Base-by-base conservation (phyloP, 441 rosid species). In the Erodium texanum region DNA sequence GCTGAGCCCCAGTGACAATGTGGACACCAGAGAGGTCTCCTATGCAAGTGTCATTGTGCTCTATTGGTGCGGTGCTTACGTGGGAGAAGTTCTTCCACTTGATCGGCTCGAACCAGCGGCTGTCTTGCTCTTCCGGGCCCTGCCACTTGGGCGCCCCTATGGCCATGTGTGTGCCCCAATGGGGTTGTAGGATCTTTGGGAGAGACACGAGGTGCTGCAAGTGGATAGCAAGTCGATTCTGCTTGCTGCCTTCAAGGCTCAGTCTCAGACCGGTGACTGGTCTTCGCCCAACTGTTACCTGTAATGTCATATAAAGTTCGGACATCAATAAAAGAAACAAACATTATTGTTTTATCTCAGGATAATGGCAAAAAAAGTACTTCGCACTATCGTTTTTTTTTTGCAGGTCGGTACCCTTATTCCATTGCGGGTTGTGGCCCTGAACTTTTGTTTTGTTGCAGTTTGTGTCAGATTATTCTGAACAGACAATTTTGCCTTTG, bases 51-150 rank as follows among this genome's bases (percentile, higher is more conserved):
- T 86, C 93, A 0, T 84, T 80, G 77, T 84, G 80, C 65, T 88
- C 93, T 9, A 86, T 84, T 0, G 90, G 93, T 0, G 93, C 84
- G 3, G 93, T 86, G 82, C 93, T 88, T 14, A 86, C 93, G 32
- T 88, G 93, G 38, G 93, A 88, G 81, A 88, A 88, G 85, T 88
- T 88, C 69, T 86, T 88, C 93, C 93, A 88, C 79, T 88, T 88
- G 66, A 88, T 88, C 0, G 93, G 89, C 77, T 86, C 90, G 1
- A 88, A 88, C 93, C 93, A 88, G 27, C 93, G 93, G 77, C 93
- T 88, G 63, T 88, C 93, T 78, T 88, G 93, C 78, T 86, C 93
- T 72, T 88, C 93, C 24, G 93, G 90, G 69, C 88, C 93, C 77
- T 84, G 88, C 93, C 93, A 88, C 76, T 82, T 86, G n/a, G 93